These are phyloP conservation scores for Aspergillus sp. DNA, from an alignment of 2,329 filamentous ascomycete genomes.

Conservation along the genomic window DNA sequence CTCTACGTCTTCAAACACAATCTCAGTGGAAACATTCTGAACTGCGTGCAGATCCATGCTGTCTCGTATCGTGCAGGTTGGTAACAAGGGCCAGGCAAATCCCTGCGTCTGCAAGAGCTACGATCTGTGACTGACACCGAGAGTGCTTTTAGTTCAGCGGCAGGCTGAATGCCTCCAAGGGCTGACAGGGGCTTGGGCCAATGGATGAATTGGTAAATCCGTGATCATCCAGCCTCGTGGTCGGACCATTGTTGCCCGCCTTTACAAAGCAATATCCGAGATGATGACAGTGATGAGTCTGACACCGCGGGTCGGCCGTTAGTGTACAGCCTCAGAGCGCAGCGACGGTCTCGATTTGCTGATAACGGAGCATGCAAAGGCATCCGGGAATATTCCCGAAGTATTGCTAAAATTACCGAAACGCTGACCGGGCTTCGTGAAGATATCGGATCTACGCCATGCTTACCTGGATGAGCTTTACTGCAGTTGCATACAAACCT, in stretches of 20 bases:
- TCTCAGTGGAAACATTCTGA: not conserved
- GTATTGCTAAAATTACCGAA: not conserved
- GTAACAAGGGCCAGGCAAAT: not conserved
- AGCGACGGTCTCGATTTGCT: not conserved
- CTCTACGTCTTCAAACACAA: not conserved
- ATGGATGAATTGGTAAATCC: not conserved
- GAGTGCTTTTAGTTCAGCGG: not conserved
- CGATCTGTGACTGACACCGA: not conserved
- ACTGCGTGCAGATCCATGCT: not conserved
- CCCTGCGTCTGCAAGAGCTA: not conserved
- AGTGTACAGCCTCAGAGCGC: not conserved
- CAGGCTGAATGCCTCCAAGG: not conserved
- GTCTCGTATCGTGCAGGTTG: not conserved
- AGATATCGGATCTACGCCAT: not conserved
- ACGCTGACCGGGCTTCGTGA: not conserved
- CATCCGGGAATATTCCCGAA: not conserved
- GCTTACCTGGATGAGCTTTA: not conserved
- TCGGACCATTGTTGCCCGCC: not conserved
- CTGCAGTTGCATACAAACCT: not conserved
- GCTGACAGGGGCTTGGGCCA: not conserved
- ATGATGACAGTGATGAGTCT: no score
- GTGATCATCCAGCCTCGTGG: not conserved
- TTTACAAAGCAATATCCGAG: not conserved
- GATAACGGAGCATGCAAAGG: not conserved
- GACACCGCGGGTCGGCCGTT: not conserved